These are phyloP conservation scores for Penicillium concentricum DNA, from an alignment of 2,329 filamentous ascomycete genomes.

Conservation along the genomic window DNA sequence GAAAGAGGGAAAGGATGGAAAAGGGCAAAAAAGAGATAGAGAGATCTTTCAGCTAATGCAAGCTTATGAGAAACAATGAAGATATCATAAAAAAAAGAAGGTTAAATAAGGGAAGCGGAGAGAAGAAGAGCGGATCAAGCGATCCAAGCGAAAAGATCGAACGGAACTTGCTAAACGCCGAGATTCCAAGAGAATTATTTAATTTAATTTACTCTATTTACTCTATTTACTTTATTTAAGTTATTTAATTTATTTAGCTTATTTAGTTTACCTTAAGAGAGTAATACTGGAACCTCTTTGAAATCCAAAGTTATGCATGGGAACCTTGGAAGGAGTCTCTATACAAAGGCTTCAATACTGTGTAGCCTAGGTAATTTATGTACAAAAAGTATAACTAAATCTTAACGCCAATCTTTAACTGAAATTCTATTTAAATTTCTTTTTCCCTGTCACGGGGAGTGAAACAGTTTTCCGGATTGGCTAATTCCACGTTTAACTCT, in stretches of 20 bases:
- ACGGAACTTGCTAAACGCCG: constrained; percentile 27
- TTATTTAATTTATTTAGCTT: neutral
- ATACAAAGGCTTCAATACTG: constrained; percentile 1
- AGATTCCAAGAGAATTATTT: constrained; percentile 18
- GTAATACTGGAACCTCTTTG: constrained; percentile 9
- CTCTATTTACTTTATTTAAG: neutral
- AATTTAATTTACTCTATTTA: neutral
- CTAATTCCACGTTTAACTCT: constrained; percentile 8
- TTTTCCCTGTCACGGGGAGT: neutral
- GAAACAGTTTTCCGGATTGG: neutral
- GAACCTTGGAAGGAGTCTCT: constrained; percentile 18
- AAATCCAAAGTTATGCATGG: constrained; percentile 19
- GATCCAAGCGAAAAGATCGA: constrained; percentile 19
- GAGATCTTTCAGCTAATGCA: constrained; percentile 3
- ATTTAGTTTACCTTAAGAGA: neutral
- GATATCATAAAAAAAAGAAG: constrained; percentile 26
- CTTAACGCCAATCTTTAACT: constrained; percentile 3
- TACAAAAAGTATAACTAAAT: neutral
- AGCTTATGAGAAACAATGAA: constrained; percentile 16
- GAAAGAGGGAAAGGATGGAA: constrained; percentile 3
- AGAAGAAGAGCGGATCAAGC: constrained; percentile 18
- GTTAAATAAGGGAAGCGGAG: constrained; percentile 27
- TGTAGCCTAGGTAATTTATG: constrained; percentile 7
- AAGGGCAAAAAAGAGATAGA: constrained; percentile 6
- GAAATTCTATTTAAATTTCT: neutral